Evolutionary conservation across 2,329 filamentous ascomycete species (phyloP), one percentile per base, ranked within the genome.

Genomic region (Aspergillus latus): DNA sequence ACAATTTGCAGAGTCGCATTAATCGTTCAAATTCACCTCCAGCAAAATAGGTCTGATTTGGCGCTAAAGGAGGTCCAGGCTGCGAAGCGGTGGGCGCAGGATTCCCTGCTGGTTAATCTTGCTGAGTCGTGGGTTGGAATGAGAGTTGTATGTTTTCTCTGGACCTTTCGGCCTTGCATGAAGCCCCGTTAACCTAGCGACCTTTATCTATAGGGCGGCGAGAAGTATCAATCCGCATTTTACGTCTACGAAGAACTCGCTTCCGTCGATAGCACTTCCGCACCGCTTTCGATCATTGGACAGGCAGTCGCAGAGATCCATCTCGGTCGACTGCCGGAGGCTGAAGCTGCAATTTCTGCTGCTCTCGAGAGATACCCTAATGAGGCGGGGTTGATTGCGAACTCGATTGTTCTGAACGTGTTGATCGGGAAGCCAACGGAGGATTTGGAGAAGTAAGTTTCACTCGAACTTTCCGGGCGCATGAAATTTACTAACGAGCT

Each of bases 231-330:
- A 70, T 90, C 94, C 70, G 88, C 93, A 15, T 97, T 96, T 77
- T 97, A 99, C 80, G 93, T 97, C 59, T 97, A 91, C 69, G 93
- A 97, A 76, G 94, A 99, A 75, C 84, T 97, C 48, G 93, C 94
- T 4, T 90, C 96, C 70, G 88, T 90, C 29, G 88, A 92, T 2
- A 86, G 89, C 32, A 92, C 90, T 15, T 87, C 90, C 48, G 90
- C 90, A 13, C 82, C 87, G 51, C 82, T 87, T 64, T 88, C 85
- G 15, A 83, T 97, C 54, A 85, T 96, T 59, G 88, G 90, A 16
- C 94, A 97, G 77, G 93, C 92, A 28, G 86, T 97, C 28, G 88
- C 90, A 26, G 93, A 99, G 74, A 78, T 97, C 52, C 94, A 97
- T 70, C 85, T 97, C 29, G 92, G 92, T 49, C 85, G 94, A 49